These are phyloP conservation scores for Iris macrosiphon DNA, from an alignment of 106 monocot genomes.

Conservation along the genomic window DNA sequence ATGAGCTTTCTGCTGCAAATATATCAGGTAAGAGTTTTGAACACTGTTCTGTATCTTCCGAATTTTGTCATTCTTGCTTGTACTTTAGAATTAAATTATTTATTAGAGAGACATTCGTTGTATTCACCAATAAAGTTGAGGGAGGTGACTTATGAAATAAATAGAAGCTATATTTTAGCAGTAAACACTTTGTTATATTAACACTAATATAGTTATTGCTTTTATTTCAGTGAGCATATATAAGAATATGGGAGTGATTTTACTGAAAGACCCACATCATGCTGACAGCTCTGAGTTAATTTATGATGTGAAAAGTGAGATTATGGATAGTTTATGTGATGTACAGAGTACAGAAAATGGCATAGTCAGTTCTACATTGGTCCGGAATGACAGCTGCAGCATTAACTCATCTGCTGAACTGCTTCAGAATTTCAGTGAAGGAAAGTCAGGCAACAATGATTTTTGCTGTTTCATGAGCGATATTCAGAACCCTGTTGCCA, in stretches of 20 bases:
- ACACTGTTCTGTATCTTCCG: background rate
- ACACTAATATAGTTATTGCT: slow-evolving; percentile 8
- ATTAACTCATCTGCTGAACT: slow-evolving; percentile 7
- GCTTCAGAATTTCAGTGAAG: slow-evolving; percentile 7
- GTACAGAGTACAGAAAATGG: no score
- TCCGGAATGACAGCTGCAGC: background rate
- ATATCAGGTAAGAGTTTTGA: slow-evolving; percentile 8
- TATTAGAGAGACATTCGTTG: no score
- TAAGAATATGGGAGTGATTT: slow-evolving; percentile 7
- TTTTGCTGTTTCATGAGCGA: background rate
- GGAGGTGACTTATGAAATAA: no score
- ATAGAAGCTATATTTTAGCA: no score
- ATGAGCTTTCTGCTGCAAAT: background rate
- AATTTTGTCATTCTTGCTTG: background rate
- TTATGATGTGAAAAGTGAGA: slow-evolving; percentile 24
- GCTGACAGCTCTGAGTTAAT: slow-evolving; percentile 2
- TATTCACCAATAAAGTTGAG: no score
- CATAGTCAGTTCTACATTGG: background rate
- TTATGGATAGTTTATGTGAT: slow-evolving; percentile 9
- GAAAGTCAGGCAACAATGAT: background rate
- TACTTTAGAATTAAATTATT: background rate
- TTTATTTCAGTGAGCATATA: slow-evolving; percentile 11
- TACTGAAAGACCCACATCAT: background rate
- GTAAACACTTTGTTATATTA: no score
- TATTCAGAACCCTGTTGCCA: background rate